Evolutionary conservation across 768 basidiomycete species (phyloP).

Genomic region (Suillus lakei): DNA sequence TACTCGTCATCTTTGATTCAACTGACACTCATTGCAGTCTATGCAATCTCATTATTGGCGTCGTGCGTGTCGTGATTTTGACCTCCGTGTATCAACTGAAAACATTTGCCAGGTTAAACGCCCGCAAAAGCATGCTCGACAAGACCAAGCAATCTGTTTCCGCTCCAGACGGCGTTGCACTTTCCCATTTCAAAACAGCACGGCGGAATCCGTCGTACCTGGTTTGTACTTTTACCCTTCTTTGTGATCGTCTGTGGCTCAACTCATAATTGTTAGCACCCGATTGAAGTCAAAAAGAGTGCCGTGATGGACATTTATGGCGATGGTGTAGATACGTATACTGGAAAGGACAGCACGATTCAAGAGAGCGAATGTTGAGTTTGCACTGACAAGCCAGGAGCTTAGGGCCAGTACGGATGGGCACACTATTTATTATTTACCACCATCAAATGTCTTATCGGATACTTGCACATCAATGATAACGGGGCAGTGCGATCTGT

Average conservation of each 20-base stretch:
- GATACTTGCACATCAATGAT: too few species aligned
- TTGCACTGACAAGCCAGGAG: neutral
- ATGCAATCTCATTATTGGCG: slow-evolving; percentile 21
- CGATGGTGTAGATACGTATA: neutral
- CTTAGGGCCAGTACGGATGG: too few species aligned
- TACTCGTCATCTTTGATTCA: neutral
- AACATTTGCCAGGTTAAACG: neutral
- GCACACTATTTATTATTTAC: too few species aligned
- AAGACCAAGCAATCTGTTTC: neutral
- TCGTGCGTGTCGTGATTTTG: slow-evolving; percentile 17
- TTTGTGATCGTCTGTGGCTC: neutral
- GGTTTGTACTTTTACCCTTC: neutral
- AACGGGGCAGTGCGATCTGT: too few species aligned
- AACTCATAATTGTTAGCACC: neutral
- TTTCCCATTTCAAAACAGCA: neutral
- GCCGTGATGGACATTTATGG: neutral
- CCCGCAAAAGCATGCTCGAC: slow-evolving; percentile 6
- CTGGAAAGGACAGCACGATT: neutral
- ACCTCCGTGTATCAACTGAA: neutral
- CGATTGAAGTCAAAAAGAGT: neutral
- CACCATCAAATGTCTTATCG: too few species aligned
- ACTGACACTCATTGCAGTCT: slow-evolving; percentile 9
- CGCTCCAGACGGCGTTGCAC: neutral
- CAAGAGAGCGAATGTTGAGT: neutral
- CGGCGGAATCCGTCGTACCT: neutral